These are phyloP conservation scores for Cordyceps farinosa DNA, from an alignment of 2,329 filamentous ascomycete species.

Conservation along the genomic window DNA sequence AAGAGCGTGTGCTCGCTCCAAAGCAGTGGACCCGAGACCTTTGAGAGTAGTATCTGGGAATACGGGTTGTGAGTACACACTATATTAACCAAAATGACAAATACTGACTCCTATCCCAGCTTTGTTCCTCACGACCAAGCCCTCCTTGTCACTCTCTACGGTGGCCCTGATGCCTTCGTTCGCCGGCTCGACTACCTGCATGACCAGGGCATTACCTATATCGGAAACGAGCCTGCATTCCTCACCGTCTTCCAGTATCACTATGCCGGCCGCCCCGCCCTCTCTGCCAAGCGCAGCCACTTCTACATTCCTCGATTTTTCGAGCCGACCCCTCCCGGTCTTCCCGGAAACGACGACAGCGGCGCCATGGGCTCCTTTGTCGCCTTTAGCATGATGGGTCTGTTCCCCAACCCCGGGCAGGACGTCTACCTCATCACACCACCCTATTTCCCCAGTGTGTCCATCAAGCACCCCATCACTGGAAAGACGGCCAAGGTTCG, in stretches of 20 bases:
- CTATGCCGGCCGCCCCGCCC: slow-evolving; percentile 61
- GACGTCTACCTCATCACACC: slow-evolving; percentile 69
- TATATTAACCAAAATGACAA: neutral
- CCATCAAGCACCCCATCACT: slow-evolving; percentile 54
- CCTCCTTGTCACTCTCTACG: slow-evolving; percentile 55
- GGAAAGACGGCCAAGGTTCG: slow-evolving; percentile 57
- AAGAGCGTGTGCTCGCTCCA: slow-evolving; percentile 58
- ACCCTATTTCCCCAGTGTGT: slow-evolving; percentile 62
- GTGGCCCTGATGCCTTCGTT: slow-evolving; percentile 55
- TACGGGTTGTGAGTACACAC: slow-evolving; percentile 59
- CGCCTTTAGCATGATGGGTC: slow-evolving; percentile 64
- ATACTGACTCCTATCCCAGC: slow-evolving; percentile 24
- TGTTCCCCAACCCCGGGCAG: slow-evolving; percentile 67
- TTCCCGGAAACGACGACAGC: slow-evolving; percentile 68
- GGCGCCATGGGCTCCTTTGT: slow-evolving; percentile 68
- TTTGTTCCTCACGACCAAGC: slow-evolving; percentile 54
- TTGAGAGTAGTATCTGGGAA: slow-evolving; percentile 69
- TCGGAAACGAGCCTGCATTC: slow-evolving; percentile 61
- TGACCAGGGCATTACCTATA: slow-evolving; percentile 60
- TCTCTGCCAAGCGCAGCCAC: slow-evolving; percentile 53
- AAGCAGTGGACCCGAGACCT: slow-evolving; percentile 62
- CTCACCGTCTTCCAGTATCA: slow-evolving; percentile 66
- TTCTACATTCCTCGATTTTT: slow-evolving; percentile 65
- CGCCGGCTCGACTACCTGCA: slow-evolving; percentile 62
- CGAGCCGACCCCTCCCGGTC: slow-evolving; percentile 53